These are phyloP conservation scores for Cadophora gregata DNA, from an alignment of 2,329 filamentous ascomycete genomes.

Conservation along the genomic window DNA sequence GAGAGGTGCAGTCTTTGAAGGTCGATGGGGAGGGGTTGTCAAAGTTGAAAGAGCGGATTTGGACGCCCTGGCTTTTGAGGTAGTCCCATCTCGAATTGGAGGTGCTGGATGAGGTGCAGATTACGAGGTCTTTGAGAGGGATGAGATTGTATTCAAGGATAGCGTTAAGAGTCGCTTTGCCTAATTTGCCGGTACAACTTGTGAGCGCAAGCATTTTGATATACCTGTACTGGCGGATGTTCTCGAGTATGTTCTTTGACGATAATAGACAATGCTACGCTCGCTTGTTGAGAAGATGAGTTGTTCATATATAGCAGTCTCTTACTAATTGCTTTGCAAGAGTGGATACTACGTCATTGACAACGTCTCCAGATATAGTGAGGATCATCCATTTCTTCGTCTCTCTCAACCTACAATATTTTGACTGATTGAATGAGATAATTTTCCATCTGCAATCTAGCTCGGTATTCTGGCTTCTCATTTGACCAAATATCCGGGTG, in stretches of 20 bases:
- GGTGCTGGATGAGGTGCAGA: slow-evolving; percentile 33
- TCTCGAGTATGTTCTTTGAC: too few species aligned
- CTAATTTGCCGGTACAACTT: slow-evolving; percentile 34
- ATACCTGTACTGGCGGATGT: too few species aligned
- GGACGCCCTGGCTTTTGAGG: slow-evolving; percentile 32
- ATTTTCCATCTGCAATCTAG: not conserved
- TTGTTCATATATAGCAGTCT: not conserved
- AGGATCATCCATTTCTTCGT: not conserved
- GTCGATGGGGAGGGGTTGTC: slow-evolving; percentile 21
- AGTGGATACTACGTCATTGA: slow-evolving; percentile 8
- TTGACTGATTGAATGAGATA: too few species aligned
- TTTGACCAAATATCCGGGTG: not conserved
- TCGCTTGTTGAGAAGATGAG: not conserved
- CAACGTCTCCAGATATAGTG: not conserved
- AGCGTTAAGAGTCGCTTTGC: slow-evolving; percentile 29
- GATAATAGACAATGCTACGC: not conserved
- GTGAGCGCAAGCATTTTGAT: slow-evolving; percentile 32
- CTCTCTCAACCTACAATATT: not conserved
- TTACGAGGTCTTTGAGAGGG: slow-evolving; percentile 26
- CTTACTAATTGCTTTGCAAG: slow-evolving; percentile 8
- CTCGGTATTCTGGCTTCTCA: not conserved
- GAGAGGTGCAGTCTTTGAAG: slow-evolving; percentile 28
- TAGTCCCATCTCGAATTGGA: slow-evolving; percentile 47
- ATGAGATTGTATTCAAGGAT: slow-evolving; percentile 32
- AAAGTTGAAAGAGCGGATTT: slow-evolving; percentile 32